phyloP scores from a whole-genome alignment of 768 basidiomycete species.

The Suillus cothurnatus region DNA sequence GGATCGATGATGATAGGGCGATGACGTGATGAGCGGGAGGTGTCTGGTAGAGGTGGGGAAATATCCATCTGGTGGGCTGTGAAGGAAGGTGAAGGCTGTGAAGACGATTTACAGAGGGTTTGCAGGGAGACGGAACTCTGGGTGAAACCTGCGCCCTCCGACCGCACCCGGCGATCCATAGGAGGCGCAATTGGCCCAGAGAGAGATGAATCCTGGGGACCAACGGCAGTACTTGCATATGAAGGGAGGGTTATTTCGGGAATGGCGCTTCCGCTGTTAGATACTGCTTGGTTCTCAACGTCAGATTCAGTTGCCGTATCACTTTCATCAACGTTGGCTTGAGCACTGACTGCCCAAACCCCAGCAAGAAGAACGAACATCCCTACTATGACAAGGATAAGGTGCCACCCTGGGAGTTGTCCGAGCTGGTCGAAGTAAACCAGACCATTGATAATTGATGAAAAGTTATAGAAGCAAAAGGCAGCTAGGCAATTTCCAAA shows the following conservation, averaged over 20 bases:
- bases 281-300: neutral
- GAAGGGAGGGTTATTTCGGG: neutral
- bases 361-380: constrained; percentile 79
- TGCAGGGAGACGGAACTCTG: constrained; percentile 12
- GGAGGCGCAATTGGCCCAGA: constrained; percentile 8
- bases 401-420: constrained; percentile 65
- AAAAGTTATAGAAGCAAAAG: constrained; percentile 94
- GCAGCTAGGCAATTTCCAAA: constrained; percentile 55
- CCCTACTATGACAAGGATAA: constrained; percentile 75
- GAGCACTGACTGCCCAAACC: constrained; percentile 88
- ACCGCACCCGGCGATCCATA: constrained; percentile 16
- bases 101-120: constrained; percentile 3
- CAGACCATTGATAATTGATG: constrained; percentile 87
- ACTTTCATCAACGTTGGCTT: constrained; percentile 55
- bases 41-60: neutral
- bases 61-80: constrained; percentile 1
- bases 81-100: constrained; percentile 1
- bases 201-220: constrained; percentile 31
- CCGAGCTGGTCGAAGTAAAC: constrained; percentile 89
- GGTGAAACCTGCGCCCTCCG: constrained; percentile 8
- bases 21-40: constrained; percentile 7
- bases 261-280: neutral
- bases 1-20: neutral
- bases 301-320: constrained; percentile 17
- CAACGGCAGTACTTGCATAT: constrained; percentile 22